Evolutionary conservation across 768 basidiomycete species (phyloP), one percentile per base, ranked within the genome.

Genomic region (Guyanaporus albipodus): DNA sequence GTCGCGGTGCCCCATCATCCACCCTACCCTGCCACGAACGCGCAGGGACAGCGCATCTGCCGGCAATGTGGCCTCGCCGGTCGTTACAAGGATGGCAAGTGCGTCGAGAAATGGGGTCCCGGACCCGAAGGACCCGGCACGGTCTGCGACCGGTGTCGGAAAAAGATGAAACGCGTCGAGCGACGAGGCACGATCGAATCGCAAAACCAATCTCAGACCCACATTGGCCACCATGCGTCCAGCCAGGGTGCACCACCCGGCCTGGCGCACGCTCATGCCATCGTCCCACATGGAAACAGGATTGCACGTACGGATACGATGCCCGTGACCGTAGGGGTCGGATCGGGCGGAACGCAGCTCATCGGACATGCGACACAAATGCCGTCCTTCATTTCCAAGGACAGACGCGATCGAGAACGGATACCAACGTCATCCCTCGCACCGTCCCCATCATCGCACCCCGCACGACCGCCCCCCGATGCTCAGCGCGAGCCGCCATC

Each of bases 61-160:
- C 71, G 86, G 6, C 84, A 86, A 57, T 90, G 87, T 55, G 85
- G 85, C 0, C 67, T 82, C 34, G 71, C 79, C 0, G 87, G 87
- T 0, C 70, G 87, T 1, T 90, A 89, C 68, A 88, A 88, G 68
- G 87, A 90, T 18, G 85, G 83, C 8, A 87, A 87, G 55, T 90
- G 87, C 60, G 87, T 90, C 42, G 87, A 90, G 59, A 90, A 90
- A 64, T 90, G 87, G 87, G 87, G 87, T 1, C 87, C 87, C 19
- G 87, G 87, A 4, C 87, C 87, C 38, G 77, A 83, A 66, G 87
- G 87, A 0, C 87, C 87, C 41, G 87, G 87, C 18, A 90, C 87
- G 0, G 87, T 90, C 0, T 90, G 87, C 58, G 87, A 90, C 71
- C 70, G 87, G 77, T 88, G 87, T 65, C 78, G 87, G 42, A 90